Conservation (phyloP, 345 rosid genomes). For the Gossypium turneri region DNA sequence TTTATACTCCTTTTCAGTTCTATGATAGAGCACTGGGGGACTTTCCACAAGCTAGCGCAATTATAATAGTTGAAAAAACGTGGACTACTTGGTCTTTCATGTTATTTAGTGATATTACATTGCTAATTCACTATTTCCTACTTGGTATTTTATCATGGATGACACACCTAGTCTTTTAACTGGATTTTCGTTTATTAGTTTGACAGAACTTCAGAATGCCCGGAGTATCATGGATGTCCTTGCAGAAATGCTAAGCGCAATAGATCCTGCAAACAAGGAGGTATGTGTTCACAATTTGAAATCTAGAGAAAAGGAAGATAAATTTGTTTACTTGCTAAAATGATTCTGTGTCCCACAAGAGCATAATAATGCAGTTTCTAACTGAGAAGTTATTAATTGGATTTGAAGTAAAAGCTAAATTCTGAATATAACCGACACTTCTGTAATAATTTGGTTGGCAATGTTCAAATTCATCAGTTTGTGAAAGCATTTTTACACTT, state of each 20-base stretch:
- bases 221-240: conserved; percentile 95
- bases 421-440: not conserved
- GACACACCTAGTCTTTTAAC: conserved; percentile 18
- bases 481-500: not conserved
- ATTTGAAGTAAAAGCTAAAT: not conserved
- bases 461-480: not conserved
- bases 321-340: conserved; percentile 3
- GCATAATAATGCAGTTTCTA: not conserved
- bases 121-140: not conserved
- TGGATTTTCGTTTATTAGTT: conserved; percentile 45
- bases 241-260: conserved; percentile 92
- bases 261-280: conserved; percentile 85
- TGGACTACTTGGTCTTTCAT: too few species aligned
- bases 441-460: not conserved
- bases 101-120: not conserved
- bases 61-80: too few species aligned
- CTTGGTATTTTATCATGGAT: not conserved
- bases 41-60: too few species aligned
- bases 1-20: not conserved
- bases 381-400: not conserved
- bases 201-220: conserved; percentile 97
- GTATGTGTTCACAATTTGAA: conserved; percentile 34
- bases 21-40: not conserved
- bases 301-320: not conserved
- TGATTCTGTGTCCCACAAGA: not conserved